Base-by-base conservation (phyloP, 345 rosid genomes). In the Kernera saxatilis region DNA sequence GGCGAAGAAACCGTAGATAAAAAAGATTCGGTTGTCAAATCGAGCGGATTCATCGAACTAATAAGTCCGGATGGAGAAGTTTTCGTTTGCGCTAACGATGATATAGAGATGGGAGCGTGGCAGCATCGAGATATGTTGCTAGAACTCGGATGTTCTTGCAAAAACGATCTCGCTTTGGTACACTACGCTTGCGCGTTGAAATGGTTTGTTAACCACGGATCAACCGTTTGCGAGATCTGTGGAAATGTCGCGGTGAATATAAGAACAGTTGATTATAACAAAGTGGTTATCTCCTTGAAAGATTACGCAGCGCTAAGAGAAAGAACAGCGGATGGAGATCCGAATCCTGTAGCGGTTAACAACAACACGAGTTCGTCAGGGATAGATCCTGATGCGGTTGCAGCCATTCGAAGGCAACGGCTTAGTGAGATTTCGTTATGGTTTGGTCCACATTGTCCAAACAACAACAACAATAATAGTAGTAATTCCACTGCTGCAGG, bases 181-280 rank as follows among this genome's bases (percentile, higher is more conserved):
- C 98, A 90, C 67, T 93, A 90, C 69, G 88, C 93, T 3, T 93
- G 97, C 77, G 97, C 97, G 4, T 88, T 93, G 60, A 93, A 93
- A 78, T 93, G 98, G 98, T 93, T 93, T 72, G 87, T 93, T 35
- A 93, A 80, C 82, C 96, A 86, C 50, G 96, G 98, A 67, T 93
- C 98, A 37, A 93, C 93, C 0, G 72, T 88, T 26, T 93, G 98
- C 22, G 98, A 93, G 74, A 90, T 93, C 22, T 93, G 98, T 26
- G 97, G 98, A 13, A 64, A 72, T 39, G 53, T 82, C 10, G 89
- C 97, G 0, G 83, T 78, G 77, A 87, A 82, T 74, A 79, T 93
- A 64, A 86, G 78, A 69, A 72, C 66, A 21, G 39, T 73, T 13
- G 97, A 93, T 80, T 81, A 77, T 65, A 84, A 82, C 71, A 93